These are phyloP conservation scores for Cutaneotrichosporon cavernicola DNA, from an alignment of 1,284 basidiomycete species.

Conservation along the genomic window DNA sequence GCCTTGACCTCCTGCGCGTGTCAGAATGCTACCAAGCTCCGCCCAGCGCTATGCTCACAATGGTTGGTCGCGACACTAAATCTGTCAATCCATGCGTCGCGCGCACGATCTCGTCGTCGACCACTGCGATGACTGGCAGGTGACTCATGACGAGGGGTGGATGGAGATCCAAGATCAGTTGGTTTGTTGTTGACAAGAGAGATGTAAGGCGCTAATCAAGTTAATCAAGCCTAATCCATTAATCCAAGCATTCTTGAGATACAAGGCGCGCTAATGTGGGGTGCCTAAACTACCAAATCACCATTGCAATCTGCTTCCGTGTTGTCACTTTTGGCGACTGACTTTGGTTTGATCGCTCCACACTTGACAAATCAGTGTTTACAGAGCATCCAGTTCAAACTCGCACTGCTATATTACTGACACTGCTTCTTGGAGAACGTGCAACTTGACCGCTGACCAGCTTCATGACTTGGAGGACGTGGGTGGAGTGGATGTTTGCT, in stretches of 20 bases:
- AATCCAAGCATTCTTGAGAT: neutral
- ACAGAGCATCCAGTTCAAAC: too few species aligned
- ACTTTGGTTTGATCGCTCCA: too few species aligned
- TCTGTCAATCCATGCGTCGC: constrained; percentile 41
- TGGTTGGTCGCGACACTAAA: constrained; percentile 34
- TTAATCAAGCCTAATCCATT: neutral
- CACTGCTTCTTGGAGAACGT: too few species aligned
- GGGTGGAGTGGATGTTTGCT: too few species aligned
- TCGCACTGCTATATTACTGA: too few species aligned
- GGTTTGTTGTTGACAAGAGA: constrained; percentile 5
- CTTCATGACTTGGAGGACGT: too few species aligned
- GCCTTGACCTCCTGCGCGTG: constrained; percentile 31
- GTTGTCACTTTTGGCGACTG: too few species aligned
- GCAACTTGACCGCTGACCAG: neutral
- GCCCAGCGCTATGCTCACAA: constrained; percentile 28
- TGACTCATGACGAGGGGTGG: constrained; percentile 14
- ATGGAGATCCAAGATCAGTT: neutral
- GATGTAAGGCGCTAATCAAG: neutral
- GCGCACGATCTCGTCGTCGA: constrained; percentile 42
- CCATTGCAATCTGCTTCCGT: too few species aligned
- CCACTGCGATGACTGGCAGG: constrained; percentile 39
- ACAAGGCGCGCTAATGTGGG: neutral
- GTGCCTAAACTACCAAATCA: neutral
- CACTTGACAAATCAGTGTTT: too few species aligned
- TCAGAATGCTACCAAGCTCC: neutral